Conservation (phyloP, 192 early-diverging fungal species). For the Funneliformis mosseae region DNA sequence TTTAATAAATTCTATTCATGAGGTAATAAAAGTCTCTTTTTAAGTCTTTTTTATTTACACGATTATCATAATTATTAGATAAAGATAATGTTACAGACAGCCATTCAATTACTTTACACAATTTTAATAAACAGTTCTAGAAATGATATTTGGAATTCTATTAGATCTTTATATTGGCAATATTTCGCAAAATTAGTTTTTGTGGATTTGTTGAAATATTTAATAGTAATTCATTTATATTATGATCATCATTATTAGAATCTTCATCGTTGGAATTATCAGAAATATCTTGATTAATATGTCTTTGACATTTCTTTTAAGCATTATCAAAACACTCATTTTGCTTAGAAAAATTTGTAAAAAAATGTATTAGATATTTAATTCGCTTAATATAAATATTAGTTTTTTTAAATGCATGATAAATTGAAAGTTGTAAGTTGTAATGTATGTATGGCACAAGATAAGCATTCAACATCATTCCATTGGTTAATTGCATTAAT, state of each 20-base stretch:
- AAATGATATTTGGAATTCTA: conserved; percentile 10
- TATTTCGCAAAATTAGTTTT: background rate
- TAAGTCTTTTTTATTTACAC: background rate
- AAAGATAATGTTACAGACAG: background rate
- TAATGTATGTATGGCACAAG: background rate
- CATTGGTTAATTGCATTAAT: conserved; percentile 3
- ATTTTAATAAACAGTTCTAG: background rate
- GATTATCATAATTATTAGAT: background rate
- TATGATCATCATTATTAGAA: conserved; percentile 8
- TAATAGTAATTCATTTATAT: background rate
- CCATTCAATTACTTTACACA: background rate
- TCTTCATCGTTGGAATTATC: background rate
- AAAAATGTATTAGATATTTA: background rate
- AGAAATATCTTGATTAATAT: background rate
- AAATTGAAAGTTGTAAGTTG: conserved; percentile 8
- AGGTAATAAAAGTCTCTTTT: background rate
- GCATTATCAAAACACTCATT: background rate
- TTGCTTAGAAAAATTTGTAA: background rate
- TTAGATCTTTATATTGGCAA: background rate
- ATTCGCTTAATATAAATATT: background rate
- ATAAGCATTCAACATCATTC: background rate
- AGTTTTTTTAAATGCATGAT: conserved; percentile 1
- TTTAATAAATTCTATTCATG: background rate
- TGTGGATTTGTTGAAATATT: no score
- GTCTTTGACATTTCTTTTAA: background rate